Evolutionary conservation across 805 yeast species (phyloP), one percentile per base, ranked within the genome.

Genomic region (Starmerella potacharoeniae): DNA sequence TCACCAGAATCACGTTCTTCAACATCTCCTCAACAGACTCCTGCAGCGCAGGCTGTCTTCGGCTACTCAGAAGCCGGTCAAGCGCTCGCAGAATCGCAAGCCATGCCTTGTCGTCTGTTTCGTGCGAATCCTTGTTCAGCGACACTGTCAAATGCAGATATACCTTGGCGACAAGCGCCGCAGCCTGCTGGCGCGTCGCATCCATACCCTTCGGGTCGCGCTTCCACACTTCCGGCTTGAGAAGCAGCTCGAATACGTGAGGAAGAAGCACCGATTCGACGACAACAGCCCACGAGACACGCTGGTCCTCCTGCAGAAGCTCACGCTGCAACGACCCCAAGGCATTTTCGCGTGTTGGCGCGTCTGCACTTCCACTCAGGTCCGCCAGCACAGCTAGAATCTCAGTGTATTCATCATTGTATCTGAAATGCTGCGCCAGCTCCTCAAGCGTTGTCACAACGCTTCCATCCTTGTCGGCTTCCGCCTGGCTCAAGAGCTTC

Each of bases 181-280:
- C 73, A 0, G 85, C 80, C 57, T 83, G 88, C 51, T 76, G 73
- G 51, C 88, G 82, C 0, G 93, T 83, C 55, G 72, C 75, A 7
- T 75, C 72, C 77, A 82, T 83, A 2, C 88, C 89, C 6, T 67
- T 65, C 1, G 75, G 72, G 64, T 85, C 93, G 1, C 84, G 81
- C 54, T 71, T 71, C 59, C 71, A 77, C 5, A 78, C 77, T 55
- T 84, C 89, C 0, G 84, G 83, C 59, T 81, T 81, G 53, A 84
- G 73, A 35, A 86, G 73, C 57, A 82, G 86, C 30, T 78, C 74
- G 36, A 87, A 71, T 49, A 87, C 73, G 37, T 55, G 39, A 13
- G 96, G 89, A 65, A 88, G 77, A 39, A 91, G 73, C 1, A 90
- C 91, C 42, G 77, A 77, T 46, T 84, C 89, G 58, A 89, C 82